These are phyloP conservation scores for Saccharomycopsis phalli DNA, from an alignment of 1,139 yeast species.

Conservation along the genomic window DNA sequence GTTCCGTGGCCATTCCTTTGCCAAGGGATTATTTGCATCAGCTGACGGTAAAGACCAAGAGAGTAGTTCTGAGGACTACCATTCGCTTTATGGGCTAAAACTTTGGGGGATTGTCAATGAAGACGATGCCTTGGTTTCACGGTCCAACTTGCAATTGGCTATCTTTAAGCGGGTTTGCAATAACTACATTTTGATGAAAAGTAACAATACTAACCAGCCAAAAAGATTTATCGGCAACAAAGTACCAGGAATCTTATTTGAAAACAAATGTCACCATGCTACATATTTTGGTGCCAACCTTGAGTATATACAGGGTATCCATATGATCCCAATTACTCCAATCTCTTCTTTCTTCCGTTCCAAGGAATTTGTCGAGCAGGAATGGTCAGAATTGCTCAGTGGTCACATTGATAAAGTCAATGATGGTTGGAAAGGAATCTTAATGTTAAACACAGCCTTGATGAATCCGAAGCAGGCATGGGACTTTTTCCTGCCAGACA, in stretches of 20 bases:
- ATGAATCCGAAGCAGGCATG: slow-evolving; percentile 61
- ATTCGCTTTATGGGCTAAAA: slow-evolving; percentile 62
- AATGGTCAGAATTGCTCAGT: slow-evolving; percentile 57
- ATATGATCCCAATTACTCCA: slow-evolving; percentile 87
- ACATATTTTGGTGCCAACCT: slow-evolving; percentile 72
- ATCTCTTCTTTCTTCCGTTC: slow-evolving; percentile 68
- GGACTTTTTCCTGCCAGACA: slow-evolving; percentile 49
- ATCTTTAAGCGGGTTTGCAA: slow-evolving; percentile 51
- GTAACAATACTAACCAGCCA: slow-evolving; percentile 49
- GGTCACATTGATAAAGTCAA: slow-evolving; percentile 38
- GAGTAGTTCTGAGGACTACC: slow-evolving; percentile 69
- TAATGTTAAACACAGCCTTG: slow-evolving; percentile 71
- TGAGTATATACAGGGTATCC: slow-evolving; percentile 92
- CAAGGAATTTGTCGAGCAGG: slow-evolving; percentile 63
- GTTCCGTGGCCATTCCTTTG: slow-evolving; percentile 77
- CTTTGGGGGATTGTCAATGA: slow-evolving; percentile 58
- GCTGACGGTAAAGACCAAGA: slow-evolving; percentile 80
- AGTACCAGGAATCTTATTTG: slow-evolving; percentile 71
- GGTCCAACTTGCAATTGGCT: slow-evolving; percentile 57
- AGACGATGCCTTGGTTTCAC: slow-evolving; percentile 41
- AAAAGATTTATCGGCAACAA: slow-evolving; percentile 47
- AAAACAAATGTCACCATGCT: slow-evolving; percentile 85
- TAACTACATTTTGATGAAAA: slow-evolving; percentile 47
- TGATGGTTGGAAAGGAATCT: slow-evolving; percentile 85
- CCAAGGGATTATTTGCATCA: slow-evolving; percentile 62